Base-by-base conservation (phyloP, 2,329 filamentous ascomycete genomes). In the Beauveria sp. region DNA sequence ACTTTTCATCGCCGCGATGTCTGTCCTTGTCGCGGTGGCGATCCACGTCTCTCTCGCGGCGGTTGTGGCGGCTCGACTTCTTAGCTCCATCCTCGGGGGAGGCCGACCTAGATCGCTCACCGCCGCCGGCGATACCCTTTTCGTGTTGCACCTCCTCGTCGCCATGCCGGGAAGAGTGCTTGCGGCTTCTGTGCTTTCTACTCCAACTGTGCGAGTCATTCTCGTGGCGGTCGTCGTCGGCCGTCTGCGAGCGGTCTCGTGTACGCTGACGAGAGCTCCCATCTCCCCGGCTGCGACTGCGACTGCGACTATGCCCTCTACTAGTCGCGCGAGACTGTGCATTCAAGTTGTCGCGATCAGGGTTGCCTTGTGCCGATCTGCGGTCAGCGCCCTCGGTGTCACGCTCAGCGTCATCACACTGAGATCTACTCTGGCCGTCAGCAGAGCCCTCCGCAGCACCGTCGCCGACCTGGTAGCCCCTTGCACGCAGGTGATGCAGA, bases 401-500 rank as follows among this genome's bases (percentile, higher is more conserved):
- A 31, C 45, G 28, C 10, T 67, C 67, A 18, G 64, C 55, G 10
- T 67, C 67, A 34, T 63, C 57, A 42, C 67, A 53, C 31, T 64
- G 64, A 26, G 63, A 56, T 65, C 46, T 56, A 56, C 26, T 63
- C 48, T 63, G 54, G 50, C 26, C 43, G 45, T 63, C 61, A 6
- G 18, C 56, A 20, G 61, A 60, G 24, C 45, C 59, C 12, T 54
- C 50, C 2, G 31, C 38, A n/a, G 14, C 45, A 26, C 20, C 51
- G 5, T 63, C 76, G 66, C 73, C 74, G 43, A 82, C 75, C 65
- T 73, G 80, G 69, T 76, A 78, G 45, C 80, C 80, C 65, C 79
- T 75, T 26, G 83, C 83, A 65, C 85, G 79, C 72, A 87, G 72
- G 68, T 89, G 84, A 66, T 87, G 83, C 59, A 90, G 83, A 67